Evolutionary conservation across 75 land plant genomes (phyloP).

Genomic region (Picea glauca): DNA sequence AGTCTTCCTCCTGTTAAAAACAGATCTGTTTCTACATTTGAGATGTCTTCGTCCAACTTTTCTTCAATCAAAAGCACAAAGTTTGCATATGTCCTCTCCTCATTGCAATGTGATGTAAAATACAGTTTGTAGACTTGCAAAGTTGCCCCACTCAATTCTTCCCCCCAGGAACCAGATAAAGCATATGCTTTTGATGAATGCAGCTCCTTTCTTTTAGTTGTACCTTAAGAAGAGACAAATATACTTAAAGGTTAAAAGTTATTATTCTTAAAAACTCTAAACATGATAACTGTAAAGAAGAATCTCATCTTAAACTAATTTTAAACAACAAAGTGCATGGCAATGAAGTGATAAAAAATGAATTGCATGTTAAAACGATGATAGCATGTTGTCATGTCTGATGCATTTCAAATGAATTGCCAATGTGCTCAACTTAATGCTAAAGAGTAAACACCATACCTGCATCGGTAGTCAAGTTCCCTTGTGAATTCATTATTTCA

Average conservation of each 20-base stretch:
- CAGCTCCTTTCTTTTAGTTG: conserved; percentile 88
- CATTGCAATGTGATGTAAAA: conserved; percentile 43
- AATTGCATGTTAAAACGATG: too few species aligned
- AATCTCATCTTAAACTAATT: too few species aligned
- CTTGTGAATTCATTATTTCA: background rate
- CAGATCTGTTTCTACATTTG: conserved; percentile 42
- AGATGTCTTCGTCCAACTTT: conserved; percentile 78
- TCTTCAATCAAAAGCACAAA: conserved; percentile 65
- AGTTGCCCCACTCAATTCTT: conserved; percentile 9
- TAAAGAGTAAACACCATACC: conserved; percentile 21
- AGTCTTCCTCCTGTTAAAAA: conserved; percentile 40
- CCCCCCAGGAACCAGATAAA: conserved; percentile 69
- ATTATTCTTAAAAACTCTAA: too few species aligned
- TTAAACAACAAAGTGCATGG: too few species aligned
- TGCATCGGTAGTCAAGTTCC: conserved; percentile 26
- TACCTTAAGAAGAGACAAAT: conserved; percentile 33
- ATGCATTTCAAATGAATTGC: background rate
- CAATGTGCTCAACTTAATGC: background rate
- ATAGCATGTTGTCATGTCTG: too few species aligned
- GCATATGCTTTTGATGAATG: conserved; percentile 44
- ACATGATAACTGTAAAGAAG: too few species aligned
- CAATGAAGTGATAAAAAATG: too few species aligned
- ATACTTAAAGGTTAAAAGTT: too few species aligned
- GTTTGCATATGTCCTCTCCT: conserved; percentile 29
- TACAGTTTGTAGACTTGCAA: conserved; percentile 58